phyloP scores from a whole-genome alignment of 768 basidiomycete genomes.

The Xerocomellus amylosporus region DNA sequence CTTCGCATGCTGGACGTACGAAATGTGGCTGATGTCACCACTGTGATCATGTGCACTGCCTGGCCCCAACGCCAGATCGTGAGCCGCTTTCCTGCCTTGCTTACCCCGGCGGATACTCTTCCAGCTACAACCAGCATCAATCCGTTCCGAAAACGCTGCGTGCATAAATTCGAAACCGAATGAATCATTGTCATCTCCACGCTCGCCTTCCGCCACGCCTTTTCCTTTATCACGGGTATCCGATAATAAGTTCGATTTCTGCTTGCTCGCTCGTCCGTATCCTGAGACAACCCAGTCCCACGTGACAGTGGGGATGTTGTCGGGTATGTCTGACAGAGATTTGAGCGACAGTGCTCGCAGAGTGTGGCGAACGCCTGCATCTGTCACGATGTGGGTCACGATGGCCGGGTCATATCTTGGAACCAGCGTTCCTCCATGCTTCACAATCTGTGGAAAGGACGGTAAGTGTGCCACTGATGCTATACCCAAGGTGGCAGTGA shows the following conservation, averaged over 20 bases:
- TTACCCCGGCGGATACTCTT: constrained; percentile 11
- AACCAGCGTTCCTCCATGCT: constrained; percentile 59
- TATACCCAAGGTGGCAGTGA: not conserved
- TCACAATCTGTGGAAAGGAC: constrained; percentile 47
- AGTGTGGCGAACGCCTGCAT: constrained; percentile 29
- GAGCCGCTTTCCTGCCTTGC: not conserved
- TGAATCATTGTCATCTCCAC: constrained; percentile 1
- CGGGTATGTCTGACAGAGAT: constrained; percentile 54
- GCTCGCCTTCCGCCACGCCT: not conserved
- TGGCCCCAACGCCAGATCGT: not conserved
- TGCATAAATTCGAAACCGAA: constrained; percentile 43
- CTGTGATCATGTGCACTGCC: constrained; percentile 7
- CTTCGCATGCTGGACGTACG: constrained; percentile 36
- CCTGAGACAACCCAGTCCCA: constrained; percentile 61
- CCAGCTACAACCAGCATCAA: constrained; percentile 40
- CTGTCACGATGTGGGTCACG: constrained; percentile 70
- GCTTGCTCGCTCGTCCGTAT: constrained; percentile 26
- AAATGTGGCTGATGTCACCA: constrained; percentile 44
- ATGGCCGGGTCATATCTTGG: constrained; percentile 52
- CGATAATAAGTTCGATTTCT: constrained; percentile 2
- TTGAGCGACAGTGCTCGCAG: constrained; percentile 47
- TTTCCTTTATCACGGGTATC: constrained; percentile 15
- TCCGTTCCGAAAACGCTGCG: constrained; percentile 47
- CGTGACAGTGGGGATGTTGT: constrained; percentile 59
- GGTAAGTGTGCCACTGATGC: constrained; percentile 3